Evolutionary conservation across 2,329 filamentous ascomycete species (phyloP).

Genomic region (Nemania abortiva): DNA sequence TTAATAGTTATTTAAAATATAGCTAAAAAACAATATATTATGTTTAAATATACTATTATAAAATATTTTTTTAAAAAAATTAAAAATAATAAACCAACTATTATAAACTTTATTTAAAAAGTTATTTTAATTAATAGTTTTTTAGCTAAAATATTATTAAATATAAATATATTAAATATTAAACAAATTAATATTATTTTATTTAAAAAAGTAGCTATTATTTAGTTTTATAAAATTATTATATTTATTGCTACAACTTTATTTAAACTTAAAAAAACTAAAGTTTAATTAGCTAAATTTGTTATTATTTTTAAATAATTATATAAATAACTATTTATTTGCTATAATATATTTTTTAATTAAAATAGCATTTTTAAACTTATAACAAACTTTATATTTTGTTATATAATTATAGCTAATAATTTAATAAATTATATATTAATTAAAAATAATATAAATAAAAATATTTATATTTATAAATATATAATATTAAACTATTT

Average conservation of each 20-base stretch:
- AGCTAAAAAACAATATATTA: neutral
- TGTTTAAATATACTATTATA: neutral
- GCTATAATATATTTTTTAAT: too few species aligned
- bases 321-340: too few species aligned
- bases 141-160: neutral
- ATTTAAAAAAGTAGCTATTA: neutral
- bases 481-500: neutral
- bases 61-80: neutral
- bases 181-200: constrained; percentile 4
- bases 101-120: neutral
- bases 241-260: too few species aligned
- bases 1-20: neutral
- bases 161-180: constrained; percentile 1
- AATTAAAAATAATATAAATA: neutral
- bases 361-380: too few species aligned
- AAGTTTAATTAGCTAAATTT: too few species aligned
- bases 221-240: constrained; percentile 3
- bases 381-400: too few species aligned
- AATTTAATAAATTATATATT: neutral
- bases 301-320: too few species aligned
- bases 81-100: neutral
- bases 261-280: too few species aligned
- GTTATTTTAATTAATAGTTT: neutral
- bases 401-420: neutral
- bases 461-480: neutral